Conservation (phyloP, 371 early-diverging fungal genomes). For the Lichtheimia ornata region DNA sequence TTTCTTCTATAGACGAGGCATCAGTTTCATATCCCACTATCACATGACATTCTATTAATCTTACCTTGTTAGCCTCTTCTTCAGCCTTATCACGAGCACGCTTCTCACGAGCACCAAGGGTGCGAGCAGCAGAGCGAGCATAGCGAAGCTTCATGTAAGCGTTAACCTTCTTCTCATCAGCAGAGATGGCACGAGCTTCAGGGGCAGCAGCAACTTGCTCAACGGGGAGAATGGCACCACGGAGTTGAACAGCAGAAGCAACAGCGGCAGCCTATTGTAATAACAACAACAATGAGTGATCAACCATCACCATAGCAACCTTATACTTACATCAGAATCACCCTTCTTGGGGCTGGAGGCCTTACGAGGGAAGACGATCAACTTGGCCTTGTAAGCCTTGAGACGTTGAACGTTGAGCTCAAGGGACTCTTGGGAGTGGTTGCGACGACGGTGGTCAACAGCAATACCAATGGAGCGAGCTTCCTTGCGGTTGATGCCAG, state of each 20-base stretch:
- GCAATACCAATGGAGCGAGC: conserved; percentile 98
- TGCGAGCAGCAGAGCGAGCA: conserved; percentile 83
- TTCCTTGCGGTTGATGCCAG: conserved; percentile 93
- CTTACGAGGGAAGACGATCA: conserved; percentile 95
- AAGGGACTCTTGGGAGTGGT: conserved; percentile 95
- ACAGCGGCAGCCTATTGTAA: conserved; percentile 65
- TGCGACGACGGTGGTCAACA: conserved; percentile 98
- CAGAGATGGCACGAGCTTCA: conserved; percentile 84
- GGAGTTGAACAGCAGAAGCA: conserved; percentile 74
- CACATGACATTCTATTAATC: background rate
- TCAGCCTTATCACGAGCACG: conserved; percentile 83
- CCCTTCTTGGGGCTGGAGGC: conserved; percentile 84
- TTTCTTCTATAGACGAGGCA: conserved; percentile 15
- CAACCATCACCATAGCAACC: too few relatives aligned
- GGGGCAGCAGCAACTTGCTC: conserved; percentile 65
- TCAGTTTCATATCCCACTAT: background rate
- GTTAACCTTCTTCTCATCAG: conserved; percentile 78
- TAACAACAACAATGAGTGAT: background rate
- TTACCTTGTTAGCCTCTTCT: conserved; percentile 82
- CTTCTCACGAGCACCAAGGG: conserved; percentile 85
- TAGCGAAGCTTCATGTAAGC: conserved; percentile 90
- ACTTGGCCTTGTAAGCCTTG: conserved; percentile 93
- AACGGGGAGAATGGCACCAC: conserved; percentile 76
- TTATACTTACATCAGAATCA: conserved; percentile 54
- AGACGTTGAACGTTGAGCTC: conserved; percentile 96